phyloP scores from a whole-genome alignment of 768 basidiomycete genomes.

The Neoboletus brunneissimus region DNA sequence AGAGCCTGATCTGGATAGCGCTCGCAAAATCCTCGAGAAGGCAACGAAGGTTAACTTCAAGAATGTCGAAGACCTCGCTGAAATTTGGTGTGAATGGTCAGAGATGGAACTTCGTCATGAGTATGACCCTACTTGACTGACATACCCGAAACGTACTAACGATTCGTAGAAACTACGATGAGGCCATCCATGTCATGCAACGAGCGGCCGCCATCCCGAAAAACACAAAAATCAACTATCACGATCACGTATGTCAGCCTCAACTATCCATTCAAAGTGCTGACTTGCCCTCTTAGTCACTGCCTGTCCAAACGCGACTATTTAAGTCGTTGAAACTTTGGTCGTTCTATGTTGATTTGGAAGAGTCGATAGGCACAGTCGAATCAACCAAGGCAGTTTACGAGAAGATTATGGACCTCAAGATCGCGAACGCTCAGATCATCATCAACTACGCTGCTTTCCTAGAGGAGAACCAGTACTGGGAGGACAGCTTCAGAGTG shows the following conservation, averaged over 20 bases:
- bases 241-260: slow-evolving; percentile 74
- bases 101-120: slow-evolving; percentile 97
- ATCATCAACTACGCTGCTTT: slow-evolving; percentile 97
- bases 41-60: slow-evolving; percentile 90
- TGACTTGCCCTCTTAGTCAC: slow-evolving; percentile 46
- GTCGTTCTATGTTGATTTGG: slow-evolving; percentile 98
- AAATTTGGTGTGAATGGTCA: slow-evolving; percentile 99
- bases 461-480: slow-evolving; percentile 97
- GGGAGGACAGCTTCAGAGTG: slow-evolving; percentile 97
- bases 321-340: slow-evolving; percentile 99
- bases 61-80: slow-evolving; percentile 95
- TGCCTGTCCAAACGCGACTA: slow-evolving; percentile 82
- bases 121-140: slow-evolving; percentile 46
- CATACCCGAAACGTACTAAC: slow-evolving; percentile 9
- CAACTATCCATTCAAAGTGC: not conserved
- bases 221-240: slow-evolving; percentile 87
- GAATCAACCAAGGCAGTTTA: slow-evolving; percentile 91
- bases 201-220: slow-evolving; percentile 90
- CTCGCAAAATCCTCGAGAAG: slow-evolving; percentile 91
- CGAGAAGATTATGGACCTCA: slow-evolving; percentile 93
- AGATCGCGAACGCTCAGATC: slow-evolving; percentile 97
- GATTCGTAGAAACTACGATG: slow-evolving; percentile 84
- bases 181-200: slow-evolving; percentile 94
- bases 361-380: slow-evolving; percentile 94
- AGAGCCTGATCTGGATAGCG: slow-evolving; percentile 78